A percentile compares a stretch with the other conserved stretches of the same genome.
These are phyloP conservation scores for Celoporthe dispersa DNA, from an alignment of 2,329 filamentous ascomycete species.

Conservation along the genomic window DNA sequence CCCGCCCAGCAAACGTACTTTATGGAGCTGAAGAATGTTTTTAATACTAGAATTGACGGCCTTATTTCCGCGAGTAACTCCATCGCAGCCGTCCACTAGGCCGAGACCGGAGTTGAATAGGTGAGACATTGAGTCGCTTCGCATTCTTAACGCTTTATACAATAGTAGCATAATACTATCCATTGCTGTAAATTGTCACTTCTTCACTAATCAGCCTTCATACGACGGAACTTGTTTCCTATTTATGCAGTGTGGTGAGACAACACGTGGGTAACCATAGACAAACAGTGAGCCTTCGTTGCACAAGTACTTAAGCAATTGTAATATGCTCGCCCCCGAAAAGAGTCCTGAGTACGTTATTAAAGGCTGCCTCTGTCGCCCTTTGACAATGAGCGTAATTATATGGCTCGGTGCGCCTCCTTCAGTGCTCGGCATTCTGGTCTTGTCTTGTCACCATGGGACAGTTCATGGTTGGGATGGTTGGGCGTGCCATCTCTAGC, in stretches of 20 bases:
- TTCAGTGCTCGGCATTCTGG: too few species aligned
- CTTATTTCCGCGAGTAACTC: neutral
- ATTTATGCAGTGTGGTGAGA: neutral
- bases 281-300: neutral
- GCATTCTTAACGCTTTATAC: neutral
- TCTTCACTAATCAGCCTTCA: neutral
- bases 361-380: neutral
- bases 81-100: neutral
- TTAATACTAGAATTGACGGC: neutral
- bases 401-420: neutral
- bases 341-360: neutral
- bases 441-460: neutral
- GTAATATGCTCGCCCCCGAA: neutral
- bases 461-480: neutral
- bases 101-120: conserved; percentile 2
- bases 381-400: neutral
- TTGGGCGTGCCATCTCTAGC: neutral
- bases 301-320: too few species aligned
- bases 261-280: neutral
- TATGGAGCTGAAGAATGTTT: neutral
- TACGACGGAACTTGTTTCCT: too few species aligned
- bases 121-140: neutral
- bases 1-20: neutral
- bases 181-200: neutral
- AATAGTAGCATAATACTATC: neutral